Conservation (phyloP, 345 rosid genomes). For the Rhizophora mangle region DNA sequence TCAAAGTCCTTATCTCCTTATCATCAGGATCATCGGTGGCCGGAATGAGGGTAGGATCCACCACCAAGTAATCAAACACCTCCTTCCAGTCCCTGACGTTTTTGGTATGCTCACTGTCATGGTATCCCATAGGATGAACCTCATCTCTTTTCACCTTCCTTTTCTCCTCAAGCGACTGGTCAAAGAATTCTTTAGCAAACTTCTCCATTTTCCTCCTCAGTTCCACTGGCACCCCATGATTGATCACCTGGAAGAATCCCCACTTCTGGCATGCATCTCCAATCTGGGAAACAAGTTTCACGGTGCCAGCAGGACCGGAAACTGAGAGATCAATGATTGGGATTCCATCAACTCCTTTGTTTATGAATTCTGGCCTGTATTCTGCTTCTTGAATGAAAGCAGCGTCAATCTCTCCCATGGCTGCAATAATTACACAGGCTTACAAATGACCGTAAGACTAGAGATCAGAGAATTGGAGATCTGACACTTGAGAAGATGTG, state of each 20-base stretch:
- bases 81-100: conserved; percentile 68
- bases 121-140: conserved; percentile 45
- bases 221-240: conserved; percentile 45
- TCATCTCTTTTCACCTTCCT: conserved; percentile 53
- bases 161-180: conserved; percentile 47
- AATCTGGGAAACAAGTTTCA: conserved; percentile 35
- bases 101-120: conserved; percentile 63
- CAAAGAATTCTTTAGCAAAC: conserved; percentile 41
- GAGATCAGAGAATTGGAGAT: not conserved
- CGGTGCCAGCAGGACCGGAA: conserved; percentile 15
- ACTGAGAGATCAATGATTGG: conserved; percentile 46
- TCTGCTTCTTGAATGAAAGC: conserved; percentile 41
- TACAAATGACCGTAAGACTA: not conserved
- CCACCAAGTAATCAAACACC: conserved; percentile 50
- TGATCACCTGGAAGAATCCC: conserved; percentile 60
- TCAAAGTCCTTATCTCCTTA: conserved; percentile 31
- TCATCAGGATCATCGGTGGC: conserved; percentile 43
- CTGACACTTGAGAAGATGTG: not conserved
- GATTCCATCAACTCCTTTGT: conserved; percentile 36
- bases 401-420: conserved; percentile 45
- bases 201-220: conserved; percentile 23
- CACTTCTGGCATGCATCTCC: conserved; percentile 50
- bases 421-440: not conserved
- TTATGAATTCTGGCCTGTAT: conserved; percentile 33
- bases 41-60: conserved; percentile 49